Evolutionary conservation across 148 eudicot species (phyloP).

Genomic region (Nepenthes gracilis): DNA sequence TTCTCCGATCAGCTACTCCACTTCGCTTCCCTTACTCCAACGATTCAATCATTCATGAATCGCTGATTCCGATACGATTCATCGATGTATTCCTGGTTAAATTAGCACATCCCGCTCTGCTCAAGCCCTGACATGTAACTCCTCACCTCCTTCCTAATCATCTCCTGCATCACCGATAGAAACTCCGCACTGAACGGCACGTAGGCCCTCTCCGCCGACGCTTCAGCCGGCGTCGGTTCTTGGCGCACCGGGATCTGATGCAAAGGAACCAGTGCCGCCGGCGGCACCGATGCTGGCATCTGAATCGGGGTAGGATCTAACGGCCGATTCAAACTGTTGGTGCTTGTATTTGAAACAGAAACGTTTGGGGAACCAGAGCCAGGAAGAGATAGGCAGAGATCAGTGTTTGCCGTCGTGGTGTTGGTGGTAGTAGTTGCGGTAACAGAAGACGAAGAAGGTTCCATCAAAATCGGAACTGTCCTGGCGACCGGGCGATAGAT

Average conservation of each 20-base stretch:
- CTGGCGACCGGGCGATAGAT: not conserved
- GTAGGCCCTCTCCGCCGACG: not conserved
- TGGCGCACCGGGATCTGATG: no score
- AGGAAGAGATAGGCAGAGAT: slow-evolving; percentile 57
- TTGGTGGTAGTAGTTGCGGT: no score
- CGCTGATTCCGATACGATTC: slow-evolving; percentile 46
- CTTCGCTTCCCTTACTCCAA: no score
- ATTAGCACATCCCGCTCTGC: slow-evolving; percentile 28
- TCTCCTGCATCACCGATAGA: slow-evolving; percentile 69
- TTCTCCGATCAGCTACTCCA: no score
- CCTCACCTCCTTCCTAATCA: slow-evolving; percentile 78
- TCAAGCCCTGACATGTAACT: slow-evolving; percentile 57
- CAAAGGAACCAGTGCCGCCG: not conserved
- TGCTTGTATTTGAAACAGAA: slow-evolving; percentile 6
- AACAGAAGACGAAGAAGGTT: not conserved
- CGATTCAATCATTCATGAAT: slow-evolving; percentile 23
- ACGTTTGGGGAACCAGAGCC: slow-evolving; percentile 31
- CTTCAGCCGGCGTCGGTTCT: not conserved
- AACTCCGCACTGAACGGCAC: slow-evolving; percentile 38
- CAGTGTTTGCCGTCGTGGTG: slow-evolving; percentile 6
- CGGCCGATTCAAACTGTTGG: not conserved
- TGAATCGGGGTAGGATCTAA: not conserved
- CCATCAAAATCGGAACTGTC: not conserved
- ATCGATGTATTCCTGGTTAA: slow-evolving; percentile 37
- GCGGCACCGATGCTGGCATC: not conserved